Evolutionary conservation across 1,284 basidiomycete species (phyloP).

Genomic region (Rhodotorula sp.): DNA sequence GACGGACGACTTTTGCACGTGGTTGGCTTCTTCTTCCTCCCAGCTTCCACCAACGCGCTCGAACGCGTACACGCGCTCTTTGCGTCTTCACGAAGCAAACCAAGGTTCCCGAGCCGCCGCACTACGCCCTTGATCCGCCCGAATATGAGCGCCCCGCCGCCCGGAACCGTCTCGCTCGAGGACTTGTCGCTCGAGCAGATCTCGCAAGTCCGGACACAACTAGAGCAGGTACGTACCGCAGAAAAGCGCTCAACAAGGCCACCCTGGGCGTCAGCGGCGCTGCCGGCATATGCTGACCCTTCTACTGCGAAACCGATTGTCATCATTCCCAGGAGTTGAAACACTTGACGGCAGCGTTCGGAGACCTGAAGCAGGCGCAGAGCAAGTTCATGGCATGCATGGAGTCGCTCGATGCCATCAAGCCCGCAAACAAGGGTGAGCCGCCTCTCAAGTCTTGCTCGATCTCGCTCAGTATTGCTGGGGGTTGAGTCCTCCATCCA

Average conservation of each 20-base stretch:
- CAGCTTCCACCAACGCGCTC: neutral
- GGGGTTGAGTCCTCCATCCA: neutral
- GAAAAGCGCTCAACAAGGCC: no score
- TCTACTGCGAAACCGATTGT: neutral
- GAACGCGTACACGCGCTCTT: neutral
- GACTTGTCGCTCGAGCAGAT: conserved; percentile 62
- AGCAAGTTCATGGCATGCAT: conserved; percentile 86
- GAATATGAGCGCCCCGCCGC: conserved; percentile 22
- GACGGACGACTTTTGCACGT: no score
- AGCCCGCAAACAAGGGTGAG: conserved; percentile 68
- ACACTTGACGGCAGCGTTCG: conserved; percentile 87
- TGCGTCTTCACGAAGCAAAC: no score
- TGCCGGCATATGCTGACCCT: neutral
- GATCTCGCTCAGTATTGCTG: no score
- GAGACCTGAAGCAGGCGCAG: conserved; percentile 88
- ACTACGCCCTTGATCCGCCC: no score
- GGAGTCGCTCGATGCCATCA: conserved; percentile 75
- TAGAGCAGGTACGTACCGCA: conserved; percentile 68
- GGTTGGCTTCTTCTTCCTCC: no score
- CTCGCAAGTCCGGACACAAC: conserved; percentile 77
- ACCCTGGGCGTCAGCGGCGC: no score
- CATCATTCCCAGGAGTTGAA: conserved; percentile 70
- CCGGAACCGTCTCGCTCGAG: conserved; percentile 37
- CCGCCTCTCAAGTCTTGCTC: no score
- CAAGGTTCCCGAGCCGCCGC: no score